Percentiles rank a stretch among this genome's conserved stretches.
These are phyloP conservation scores for Corylus americana DNA, from an alignment of 306 rosid genomes.

Conservation along the genomic window DNA sequence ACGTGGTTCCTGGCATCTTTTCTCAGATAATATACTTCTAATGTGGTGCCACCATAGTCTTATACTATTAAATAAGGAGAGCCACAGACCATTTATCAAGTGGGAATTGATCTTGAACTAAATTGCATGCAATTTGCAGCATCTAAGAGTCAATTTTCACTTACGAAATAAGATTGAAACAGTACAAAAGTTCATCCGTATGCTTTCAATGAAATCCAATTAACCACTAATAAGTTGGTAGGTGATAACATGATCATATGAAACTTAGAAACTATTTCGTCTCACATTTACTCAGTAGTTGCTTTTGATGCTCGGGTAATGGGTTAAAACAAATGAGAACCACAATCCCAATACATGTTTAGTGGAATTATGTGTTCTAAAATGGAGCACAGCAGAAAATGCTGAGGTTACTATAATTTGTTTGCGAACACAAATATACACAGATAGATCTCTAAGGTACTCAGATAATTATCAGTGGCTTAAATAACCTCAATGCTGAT, in stretches of 20 bases:
- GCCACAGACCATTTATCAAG: background rate
- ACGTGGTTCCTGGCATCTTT: background rate
- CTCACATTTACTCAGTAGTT: background rate
- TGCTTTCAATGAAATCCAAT: background rate
- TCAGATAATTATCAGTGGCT: background rate
- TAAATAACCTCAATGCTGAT: constrained; percentile 2
- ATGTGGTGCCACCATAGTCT: background rate
- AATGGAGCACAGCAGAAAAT: background rate
- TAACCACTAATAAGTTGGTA: background rate
- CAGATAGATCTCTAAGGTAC: background rate
- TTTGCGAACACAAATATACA: background rate
- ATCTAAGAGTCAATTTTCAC: background rate
- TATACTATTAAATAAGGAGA: background rate
- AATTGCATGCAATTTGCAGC: background rate
- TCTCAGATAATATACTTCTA: background rate
- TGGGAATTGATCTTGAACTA: background rate
- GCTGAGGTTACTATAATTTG: background rate
- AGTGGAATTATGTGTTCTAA: background rate
- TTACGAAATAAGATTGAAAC: background rate
- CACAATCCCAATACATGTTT: background rate
- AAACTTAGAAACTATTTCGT: background rate
- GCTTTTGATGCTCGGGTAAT: background rate
- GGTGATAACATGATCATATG: background rate
- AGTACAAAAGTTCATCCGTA: background rate
- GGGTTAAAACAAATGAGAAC: background rate